These are phyloP conservation scores for Botrytis pseudocinerea DNA, from an alignment of 2,329 filamentous ascomycete genomes.

Conservation along the genomic window DNA sequence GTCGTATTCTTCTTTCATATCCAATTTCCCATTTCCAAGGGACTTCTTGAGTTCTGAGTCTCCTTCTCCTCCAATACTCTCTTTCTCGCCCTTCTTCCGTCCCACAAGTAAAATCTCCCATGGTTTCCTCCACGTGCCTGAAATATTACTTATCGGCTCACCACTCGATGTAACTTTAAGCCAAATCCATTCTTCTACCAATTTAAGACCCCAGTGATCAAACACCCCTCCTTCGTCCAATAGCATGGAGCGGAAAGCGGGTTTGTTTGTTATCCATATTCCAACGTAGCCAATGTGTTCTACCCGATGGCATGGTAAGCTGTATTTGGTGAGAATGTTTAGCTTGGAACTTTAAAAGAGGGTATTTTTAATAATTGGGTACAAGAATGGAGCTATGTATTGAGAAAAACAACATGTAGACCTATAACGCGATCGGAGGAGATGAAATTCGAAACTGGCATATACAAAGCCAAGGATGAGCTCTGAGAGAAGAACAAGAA, in stretches of 20 bases:
- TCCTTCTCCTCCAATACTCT: background rate
- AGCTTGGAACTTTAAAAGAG: slow-evolving; percentile 57
- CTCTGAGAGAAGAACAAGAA: background rate
- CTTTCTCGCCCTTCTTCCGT: background rate
- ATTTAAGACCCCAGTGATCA: slow-evolving; percentile 63
- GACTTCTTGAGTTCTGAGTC: background rate
- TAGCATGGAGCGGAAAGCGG: slow-evolving; percentile 53
- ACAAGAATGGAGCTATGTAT: background rate
- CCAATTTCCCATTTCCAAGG: slow-evolving; percentile 46
- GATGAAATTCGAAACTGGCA: background rate
- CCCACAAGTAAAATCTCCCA: slow-evolving; percentile 73
- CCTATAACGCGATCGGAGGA: background rate
- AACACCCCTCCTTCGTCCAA: slow-evolving; percentile 60
- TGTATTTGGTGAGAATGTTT: background rate
- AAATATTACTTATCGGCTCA: slow-evolving; percentile 55
- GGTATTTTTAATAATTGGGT: slow-evolving; percentile 55
- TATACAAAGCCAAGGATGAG: background rate
- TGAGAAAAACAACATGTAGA: accelerated
- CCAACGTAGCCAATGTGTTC: slow-evolving; percentile 58
- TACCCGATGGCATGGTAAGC: slow-evolving; percentile 31
- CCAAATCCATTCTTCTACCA: slow-evolving; percentile 75
- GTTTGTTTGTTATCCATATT: slow-evolving; percentile 78
- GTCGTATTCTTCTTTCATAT: background rate
- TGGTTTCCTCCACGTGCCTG: slow-evolving; percentile 68
- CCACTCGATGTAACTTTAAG: slow-evolving; percentile 68